Conservation (phyloP, 1,139 yeast species). For the Trichomonascaceae sp. region DNA sequence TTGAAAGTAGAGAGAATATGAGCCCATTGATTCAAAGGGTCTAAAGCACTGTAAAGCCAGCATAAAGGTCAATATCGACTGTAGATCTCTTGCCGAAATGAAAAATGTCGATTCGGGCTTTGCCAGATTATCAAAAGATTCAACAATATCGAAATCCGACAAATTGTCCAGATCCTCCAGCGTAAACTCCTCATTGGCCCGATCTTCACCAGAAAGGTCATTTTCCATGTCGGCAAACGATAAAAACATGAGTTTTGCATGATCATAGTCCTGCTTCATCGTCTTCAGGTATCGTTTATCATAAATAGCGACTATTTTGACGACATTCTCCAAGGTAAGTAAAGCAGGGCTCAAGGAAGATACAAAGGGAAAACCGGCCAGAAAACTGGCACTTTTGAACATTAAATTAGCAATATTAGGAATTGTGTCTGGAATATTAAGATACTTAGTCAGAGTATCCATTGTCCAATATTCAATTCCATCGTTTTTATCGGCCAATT, state of each 20-base stretch:
- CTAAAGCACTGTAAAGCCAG: conserved; percentile 1
- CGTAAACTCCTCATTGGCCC: conserved; percentile 4
- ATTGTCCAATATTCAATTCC: conserved; percentile 30
- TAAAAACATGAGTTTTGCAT: conserved; percentile 36
- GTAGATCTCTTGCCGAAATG: conserved; percentile 6
- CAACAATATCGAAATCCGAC: conserved; percentile 3
- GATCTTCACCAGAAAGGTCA: conserved; percentile 9
- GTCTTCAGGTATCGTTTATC: conserved; percentile 33
- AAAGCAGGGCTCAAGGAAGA: conserved; percentile 29
- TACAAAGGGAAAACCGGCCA: conserved; percentile 43
- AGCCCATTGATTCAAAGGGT: conserved; percentile 1
- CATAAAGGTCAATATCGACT: conserved; percentile 3
- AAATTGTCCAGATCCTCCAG: conserved; percentile 5
- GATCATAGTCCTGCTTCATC: conserved; percentile 32
- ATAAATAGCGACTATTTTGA: conserved; percentile 40
- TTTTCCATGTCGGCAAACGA: conserved; percentile 31
- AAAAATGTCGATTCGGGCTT: neutral
- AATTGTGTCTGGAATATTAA: conserved; percentile 26
- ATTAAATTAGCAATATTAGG: conserved; percentile 32
- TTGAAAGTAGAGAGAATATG: neutral
- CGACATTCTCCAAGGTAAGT: conserved; percentile 38
- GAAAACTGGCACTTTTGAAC: conserved; percentile 31
- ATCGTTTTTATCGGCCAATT: conserved; percentile 26
- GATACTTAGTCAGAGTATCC: conserved; percentile 26
- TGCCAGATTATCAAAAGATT: conserved; percentile 3